Conservation (phyloP, 352 stramenopile species). For the Peronosclerospora sorghi region DNA sequence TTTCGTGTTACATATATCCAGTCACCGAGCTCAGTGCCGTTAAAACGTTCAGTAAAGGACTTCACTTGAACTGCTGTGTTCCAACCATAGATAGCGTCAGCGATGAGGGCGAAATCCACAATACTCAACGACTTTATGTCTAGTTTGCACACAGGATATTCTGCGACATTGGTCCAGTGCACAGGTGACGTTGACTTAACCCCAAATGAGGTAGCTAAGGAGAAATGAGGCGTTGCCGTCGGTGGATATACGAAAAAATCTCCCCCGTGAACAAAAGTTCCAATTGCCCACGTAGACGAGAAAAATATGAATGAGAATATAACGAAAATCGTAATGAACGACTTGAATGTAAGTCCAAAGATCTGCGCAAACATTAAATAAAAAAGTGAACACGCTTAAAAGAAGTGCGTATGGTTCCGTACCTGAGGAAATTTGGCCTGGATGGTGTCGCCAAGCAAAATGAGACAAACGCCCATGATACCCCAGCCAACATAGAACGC, state of each 20-base stretch:
- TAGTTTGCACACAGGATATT: slow-evolving; percentile 74
- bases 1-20: slow-evolving; percentile 71
- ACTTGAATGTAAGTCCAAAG: slow-evolving; percentile 78
- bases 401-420: not conserved
- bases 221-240: slow-evolving; percentile 8
- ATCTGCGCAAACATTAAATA: slow-evolving; percentile 23
- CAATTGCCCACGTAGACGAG: slow-evolving; percentile 76
- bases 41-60: slow-evolving; percentile 72
- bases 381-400: slow-evolving; percentile 1
- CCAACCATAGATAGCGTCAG: slow-evolving; percentile 70
- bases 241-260: slow-evolving; percentile 76
- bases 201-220: slow-evolving; percentile 9
- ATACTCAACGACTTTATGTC: slow-evolving; percentile 52
- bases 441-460: slow-evolving; percentile 68
- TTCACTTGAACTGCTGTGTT: slow-evolving; percentile 64
- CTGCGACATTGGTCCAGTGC: slow-evolving; percentile 38
- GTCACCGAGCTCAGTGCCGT: slow-evolving; percentile 60
- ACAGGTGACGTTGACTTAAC: slow-evolving; percentile 2
- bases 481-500: slow-evolving; percentile 71
- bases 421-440: slow-evolving; percentile 73
- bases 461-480: slow-evolving; percentile 76
- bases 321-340: slow-evolving; percentile 79
- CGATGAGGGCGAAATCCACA: slow-evolving; percentile 79
- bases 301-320: slow-evolving; percentile 83
- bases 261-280: slow-evolving; percentile 76